Base-by-base conservation (phyloP, 2,329 filamentous ascomycete species). In the Xylariales sp. region DNA sequence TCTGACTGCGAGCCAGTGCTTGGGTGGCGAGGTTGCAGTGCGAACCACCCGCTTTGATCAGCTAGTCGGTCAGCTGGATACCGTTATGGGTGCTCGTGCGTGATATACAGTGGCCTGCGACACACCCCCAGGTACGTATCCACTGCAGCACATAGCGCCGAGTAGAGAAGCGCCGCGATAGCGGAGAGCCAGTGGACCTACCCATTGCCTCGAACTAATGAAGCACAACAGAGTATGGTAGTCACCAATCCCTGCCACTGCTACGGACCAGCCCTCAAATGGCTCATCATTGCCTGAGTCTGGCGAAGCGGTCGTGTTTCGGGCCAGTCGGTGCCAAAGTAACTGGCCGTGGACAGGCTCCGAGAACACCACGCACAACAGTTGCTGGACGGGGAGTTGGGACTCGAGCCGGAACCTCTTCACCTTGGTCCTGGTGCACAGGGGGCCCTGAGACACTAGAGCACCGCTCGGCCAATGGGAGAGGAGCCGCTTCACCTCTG, bases 381-480 rank as follows among this genome's bases (percentile, higher is more conserved):
- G 23, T 25, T 25, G 8, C n/a, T n/a, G 8, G 8, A 8, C 23
- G n/a, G n/a, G n/a, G n/a, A n/a, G n/a, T n/a, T n/a, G n/a, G n/a
- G n/a, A n/a, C n/a, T n/a, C n/a, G n/a, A n/a, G n/a, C n/a, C n/a
- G n/a, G n/a, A n/a, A n/a, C n/a, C n/a, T n/a, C n/a, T n/a, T n/a
- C n/a, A n/a, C n/a, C n/a, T n/a, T n/a, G n/a, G n/a, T n/a, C n/a
- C n/a, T n/a, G 8, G 24, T 27, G 24, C 24, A 33, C 14, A 29
- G 45, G 48, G 45, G 21, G 42, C 10, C 8, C 8, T 27, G n/a
- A n/a, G 8, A n/a, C 4, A 19, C 29, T n/a, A n/a, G n/a, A n/a
- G n/a, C n/a, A n/a, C n/a, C n/a, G n/a, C n/a, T n/a, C n/a, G n/a
- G 40, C 51, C 50, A 54, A 54, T 52, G 28, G 47, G 45, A 44